Conservation (phyloP, 805 yeast species). For the Wickerhamiella sorbophila region DNA sequence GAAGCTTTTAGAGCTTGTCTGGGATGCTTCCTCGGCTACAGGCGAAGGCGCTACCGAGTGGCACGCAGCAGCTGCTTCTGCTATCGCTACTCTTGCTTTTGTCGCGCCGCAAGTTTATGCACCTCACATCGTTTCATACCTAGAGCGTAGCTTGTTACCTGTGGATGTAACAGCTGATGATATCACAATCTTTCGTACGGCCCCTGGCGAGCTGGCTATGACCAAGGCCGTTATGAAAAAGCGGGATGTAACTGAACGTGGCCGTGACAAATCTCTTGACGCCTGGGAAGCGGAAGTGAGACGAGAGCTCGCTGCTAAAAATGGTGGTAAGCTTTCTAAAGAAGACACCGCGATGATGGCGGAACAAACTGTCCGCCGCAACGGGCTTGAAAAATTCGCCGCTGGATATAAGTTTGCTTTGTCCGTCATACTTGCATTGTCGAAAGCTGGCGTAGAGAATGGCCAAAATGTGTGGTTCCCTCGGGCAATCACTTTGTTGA, state of each 20-base stretch:
- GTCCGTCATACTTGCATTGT: constrained; percentile 39
- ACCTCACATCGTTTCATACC: constrained; percentile 33
- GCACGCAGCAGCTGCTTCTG: constrained; percentile 15
- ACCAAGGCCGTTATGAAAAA: constrained; percentile 48
- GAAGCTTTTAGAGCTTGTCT: constrained; percentile 18
- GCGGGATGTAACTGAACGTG: constrained; percentile 23
- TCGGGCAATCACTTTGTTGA: constrained; percentile 37
- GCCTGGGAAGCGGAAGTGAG: constrained; percentile 82
- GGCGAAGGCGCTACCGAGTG: constrained; percentile 9
- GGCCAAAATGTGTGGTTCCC: constrained; percentile 63
- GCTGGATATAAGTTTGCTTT: constrained; percentile 35
- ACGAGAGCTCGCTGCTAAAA: constrained; percentile 52
- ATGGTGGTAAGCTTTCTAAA: constrained; percentile 38
- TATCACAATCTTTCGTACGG: constrained; percentile 49
- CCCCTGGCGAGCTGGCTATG: constrained; percentile 43
- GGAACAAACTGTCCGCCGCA: constrained; percentile 46
- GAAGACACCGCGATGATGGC: constrained; percentile 62
- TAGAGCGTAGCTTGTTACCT: constrained; percentile 33
- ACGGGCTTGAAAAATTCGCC: constrained; percentile 29
- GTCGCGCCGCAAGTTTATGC: constrained; percentile 44
- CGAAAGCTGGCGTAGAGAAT: constrained; percentile 41
- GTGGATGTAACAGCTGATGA: constrained; percentile 34
- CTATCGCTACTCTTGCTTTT: constrained; percentile 33
- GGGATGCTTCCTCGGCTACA: constrained; percentile 19
- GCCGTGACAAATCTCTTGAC: constrained; percentile 28